These are phyloP conservation scores for Rhynchosporium graminicola DNA, from an alignment of 2,329 filamentous ascomycete species.

Conservation along the genomic window DNA sequence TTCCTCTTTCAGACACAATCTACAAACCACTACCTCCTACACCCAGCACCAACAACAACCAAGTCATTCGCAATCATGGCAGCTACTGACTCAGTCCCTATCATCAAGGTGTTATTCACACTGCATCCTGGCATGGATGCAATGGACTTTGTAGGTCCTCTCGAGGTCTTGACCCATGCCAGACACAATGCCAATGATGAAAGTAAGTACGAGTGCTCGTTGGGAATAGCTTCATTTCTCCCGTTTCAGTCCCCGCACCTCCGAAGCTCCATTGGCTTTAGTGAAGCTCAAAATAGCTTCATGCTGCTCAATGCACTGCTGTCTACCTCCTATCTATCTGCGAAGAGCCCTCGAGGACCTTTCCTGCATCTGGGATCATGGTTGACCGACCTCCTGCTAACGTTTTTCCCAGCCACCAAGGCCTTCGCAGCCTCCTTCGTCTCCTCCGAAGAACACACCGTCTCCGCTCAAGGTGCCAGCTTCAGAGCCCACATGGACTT, in stretches of 20 bases:
- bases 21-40: slow-evolving; percentile 7
- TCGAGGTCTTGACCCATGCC: slow-evolving; percentile 57
- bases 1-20: not conserved
- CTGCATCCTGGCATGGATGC: slow-evolving; percentile 56
- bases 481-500: slow-evolving; percentile 75
- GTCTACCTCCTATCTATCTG: not conserved
- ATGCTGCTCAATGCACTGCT: not conserved
- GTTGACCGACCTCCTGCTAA: not conserved
- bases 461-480: slow-evolving; percentile 63
- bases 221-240: slow-evolving; percentile 15
- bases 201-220: slow-evolving; percentile 42
- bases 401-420: slow-evolving; percentile 33
- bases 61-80: slow-evolving; percentile 38
- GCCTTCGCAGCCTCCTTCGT: slow-evolving; percentile 36
- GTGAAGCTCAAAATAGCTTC: not conserved
- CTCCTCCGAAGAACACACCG: slow-evolving; percentile 53
- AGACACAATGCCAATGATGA: slow-evolving; percentile 55
- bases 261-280: not conserved
- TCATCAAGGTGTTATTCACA: slow-evolving; percentile 61
- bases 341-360: not conserved
- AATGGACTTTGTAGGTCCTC: slow-evolving; percentile 57
- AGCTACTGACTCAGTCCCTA: slow-evolving; percentile 35
- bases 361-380: not conserved
- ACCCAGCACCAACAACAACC: slow-evolving; percentile 3
- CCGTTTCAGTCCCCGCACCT: slow-evolving; percentile 16